Conservation (phyloP, 495 filamentous ascomycete species). For the Penicillium canescens region DNA sequence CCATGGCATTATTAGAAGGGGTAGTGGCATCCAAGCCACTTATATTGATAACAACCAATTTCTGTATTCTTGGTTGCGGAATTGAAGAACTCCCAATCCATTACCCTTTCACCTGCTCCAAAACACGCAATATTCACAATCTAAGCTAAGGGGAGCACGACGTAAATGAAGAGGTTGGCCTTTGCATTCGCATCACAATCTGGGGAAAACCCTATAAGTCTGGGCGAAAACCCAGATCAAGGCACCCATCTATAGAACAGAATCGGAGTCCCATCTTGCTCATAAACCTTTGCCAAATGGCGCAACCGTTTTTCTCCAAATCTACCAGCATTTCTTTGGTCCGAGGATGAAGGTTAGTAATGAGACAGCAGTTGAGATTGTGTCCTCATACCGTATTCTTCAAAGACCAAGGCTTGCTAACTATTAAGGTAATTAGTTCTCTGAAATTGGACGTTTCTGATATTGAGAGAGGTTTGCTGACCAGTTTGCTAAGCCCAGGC, state of each 20-base stretch:
- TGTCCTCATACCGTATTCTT: background rate
- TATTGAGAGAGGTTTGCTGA: too few relatives aligned
- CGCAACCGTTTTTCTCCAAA: background rate
- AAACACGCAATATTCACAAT: too few relatives aligned
- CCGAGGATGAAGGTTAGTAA: background rate
- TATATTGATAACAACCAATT: too few relatives aligned
- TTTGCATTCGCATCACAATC: slow-evolving; percentile 4
- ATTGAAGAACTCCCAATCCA: too few relatives aligned
- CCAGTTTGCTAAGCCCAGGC: background rate
- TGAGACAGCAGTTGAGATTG: background rate
- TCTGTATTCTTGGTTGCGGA: too few relatives aligned
- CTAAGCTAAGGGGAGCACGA: background rate
- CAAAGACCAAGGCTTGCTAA: background rate
- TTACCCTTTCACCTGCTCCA: too few relatives aligned
- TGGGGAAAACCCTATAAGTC: slow-evolving; percentile 3
- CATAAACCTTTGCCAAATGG: background rate
- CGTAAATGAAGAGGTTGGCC: background rate
- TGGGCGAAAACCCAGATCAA: slow-evolving; percentile 6
- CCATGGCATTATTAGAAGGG: too few relatives aligned
- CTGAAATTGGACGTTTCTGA: background rate
- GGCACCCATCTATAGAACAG: background rate
- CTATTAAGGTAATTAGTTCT: background rate
- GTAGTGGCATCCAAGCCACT: too few relatives aligned
- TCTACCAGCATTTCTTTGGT: background rate
- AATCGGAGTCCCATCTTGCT: background rate